phyloP scores from a whole-genome alignment of 2,329 filamentous ascomycete species.

The Ceratocystis albifundus region DNA sequence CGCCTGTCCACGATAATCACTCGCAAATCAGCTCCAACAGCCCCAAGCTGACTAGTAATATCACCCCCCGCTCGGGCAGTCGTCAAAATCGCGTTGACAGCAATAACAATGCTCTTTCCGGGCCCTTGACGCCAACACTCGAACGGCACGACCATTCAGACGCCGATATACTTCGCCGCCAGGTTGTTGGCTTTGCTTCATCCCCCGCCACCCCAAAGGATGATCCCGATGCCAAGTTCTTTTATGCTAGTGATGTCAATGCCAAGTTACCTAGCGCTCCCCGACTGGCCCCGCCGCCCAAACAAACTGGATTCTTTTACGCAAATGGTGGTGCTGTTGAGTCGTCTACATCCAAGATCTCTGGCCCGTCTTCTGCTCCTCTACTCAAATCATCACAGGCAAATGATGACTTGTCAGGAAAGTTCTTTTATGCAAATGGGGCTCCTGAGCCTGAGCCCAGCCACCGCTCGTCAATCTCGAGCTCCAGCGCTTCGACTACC shows the following conservation, averaged over 20 bases:
- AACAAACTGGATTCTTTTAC: constrained; percentile 46
- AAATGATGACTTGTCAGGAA: constrained; percentile 33
- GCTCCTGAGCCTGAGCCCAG: constrained; percentile 39
- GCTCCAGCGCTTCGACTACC: constrained; percentile 37
- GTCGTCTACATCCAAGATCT: constrained; percentile 28
- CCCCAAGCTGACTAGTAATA: constrained; percentile 45
- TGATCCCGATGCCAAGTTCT: constrained; percentile 60
- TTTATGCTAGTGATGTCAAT: constrained; percentile 74
- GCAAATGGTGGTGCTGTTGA: constrained; percentile 40
- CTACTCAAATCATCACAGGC: constrained; percentile 19
- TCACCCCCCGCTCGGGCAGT: constrained; percentile 67
- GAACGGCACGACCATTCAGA: constrained; percentile 30
- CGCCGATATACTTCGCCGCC: constrained; percentile 22
- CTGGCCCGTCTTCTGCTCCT: constrained; percentile 18
- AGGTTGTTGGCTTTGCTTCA: constrained; percentile 34
- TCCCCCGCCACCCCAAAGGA: constrained; percentile 28
- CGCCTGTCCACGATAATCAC: constrained; percentile 37
- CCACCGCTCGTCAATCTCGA: constrained; percentile 33
- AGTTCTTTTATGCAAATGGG: constrained; percentile 68
- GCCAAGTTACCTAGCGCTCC: constrained; percentile 32
- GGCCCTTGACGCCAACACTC: constrained; percentile 38
- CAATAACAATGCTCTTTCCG: constrained; percentile 52
- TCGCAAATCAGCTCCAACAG: constrained; percentile 3
- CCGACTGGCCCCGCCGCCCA: constrained; percentile 29
- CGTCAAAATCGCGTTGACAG: constrained; percentile 63